Conservation (phyloP, 306 rosid genomes). For the Pyrus pyrifolia region DNA sequence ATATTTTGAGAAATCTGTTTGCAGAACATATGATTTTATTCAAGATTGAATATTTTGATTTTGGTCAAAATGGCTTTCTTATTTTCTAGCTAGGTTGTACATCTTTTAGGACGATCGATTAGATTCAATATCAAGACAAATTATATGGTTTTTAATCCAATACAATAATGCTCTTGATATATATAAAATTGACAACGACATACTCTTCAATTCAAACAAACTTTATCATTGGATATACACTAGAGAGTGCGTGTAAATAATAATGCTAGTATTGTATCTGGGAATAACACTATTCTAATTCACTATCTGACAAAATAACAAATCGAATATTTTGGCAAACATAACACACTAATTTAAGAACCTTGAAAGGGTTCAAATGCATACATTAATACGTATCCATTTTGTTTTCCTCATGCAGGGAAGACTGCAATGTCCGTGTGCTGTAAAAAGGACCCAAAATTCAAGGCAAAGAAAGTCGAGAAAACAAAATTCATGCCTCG, state of each 20-base stretch:
- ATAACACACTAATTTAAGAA: background rate
- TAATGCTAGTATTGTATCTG: too few species aligned
- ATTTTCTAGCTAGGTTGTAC: background rate
- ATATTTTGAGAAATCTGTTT: background rate
- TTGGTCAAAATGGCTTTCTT: background rate
- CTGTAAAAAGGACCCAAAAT: conserved; percentile 67
- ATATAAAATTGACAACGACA: too few species aligned
- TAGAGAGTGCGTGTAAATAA: too few species aligned
- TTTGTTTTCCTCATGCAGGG: conserved; percentile 23
- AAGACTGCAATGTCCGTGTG: conserved; percentile 51
- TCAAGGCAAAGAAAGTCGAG: conserved; percentile 22
- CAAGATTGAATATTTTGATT: background rate
- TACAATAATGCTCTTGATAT: background rate
- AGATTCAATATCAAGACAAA: background rate
- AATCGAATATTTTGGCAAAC: background rate
- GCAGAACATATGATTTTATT: background rate
- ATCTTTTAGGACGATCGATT: background rate
- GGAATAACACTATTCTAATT: too few species aligned
- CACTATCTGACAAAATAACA: background rate
- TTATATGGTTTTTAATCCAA: background rate
- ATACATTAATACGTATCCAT: background rate
- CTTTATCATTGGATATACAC: too few species aligned
- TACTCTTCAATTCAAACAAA: accelerated
- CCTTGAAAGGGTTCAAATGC: background rate
- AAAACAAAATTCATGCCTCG: conserved; percentile 51